A percentile compares a stretch with the other conserved stretches of the same genome.
Conservation (phyloP, 2,329 filamentous ascomycete species). For the Colletotrichum agaves region DNA sequence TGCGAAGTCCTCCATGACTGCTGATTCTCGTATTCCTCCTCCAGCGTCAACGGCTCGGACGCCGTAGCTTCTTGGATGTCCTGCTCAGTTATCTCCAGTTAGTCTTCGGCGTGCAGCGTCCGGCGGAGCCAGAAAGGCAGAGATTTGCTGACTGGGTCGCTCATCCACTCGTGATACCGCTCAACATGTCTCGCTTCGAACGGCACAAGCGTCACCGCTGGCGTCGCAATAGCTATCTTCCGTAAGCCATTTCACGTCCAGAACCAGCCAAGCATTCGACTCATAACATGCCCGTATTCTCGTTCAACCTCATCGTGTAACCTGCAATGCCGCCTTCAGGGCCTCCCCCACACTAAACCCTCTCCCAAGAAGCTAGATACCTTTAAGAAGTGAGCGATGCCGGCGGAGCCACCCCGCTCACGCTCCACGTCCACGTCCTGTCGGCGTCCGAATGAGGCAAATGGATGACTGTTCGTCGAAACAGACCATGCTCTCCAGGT, state of each 20-base stretch:
- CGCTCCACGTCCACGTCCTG: constrained; percentile 27
- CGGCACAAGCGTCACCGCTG: constrained; percentile 79
- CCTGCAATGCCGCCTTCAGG: background rate
- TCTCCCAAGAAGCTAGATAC: constrained; percentile 12
- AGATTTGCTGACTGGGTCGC: constrained; percentile 69
- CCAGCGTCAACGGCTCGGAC: constrained; percentile 82
- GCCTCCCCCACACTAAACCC: constrained; percentile 3
- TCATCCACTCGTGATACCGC: constrained; percentile 92
- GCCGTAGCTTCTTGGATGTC: constrained; percentile 86
- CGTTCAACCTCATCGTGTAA: constrained; percentile 56
- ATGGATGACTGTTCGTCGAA: background rate
- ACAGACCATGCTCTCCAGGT: background rate
- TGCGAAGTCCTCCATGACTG: constrained; percentile 81
- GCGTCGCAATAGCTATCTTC: constrained; percentile 71
- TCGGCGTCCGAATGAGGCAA: constrained; percentile 22
- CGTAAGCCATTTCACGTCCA: background rate
- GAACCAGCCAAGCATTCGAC: background rate
- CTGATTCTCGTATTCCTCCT: constrained; percentile 92
- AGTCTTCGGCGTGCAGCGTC: background rate
- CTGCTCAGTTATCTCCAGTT: constrained; percentile 49
- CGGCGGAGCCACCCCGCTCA: background rate
- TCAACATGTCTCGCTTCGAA: constrained; percentile 85
- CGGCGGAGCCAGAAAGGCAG: background rate
- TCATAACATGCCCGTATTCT: constrained; percentile 51
- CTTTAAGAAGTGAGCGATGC: constrained; percentile 6